These are phyloP conservation scores for Actinidia polygama DNA, from an alignment of 179 eudicot species.

Conservation along the genomic window DNA sequence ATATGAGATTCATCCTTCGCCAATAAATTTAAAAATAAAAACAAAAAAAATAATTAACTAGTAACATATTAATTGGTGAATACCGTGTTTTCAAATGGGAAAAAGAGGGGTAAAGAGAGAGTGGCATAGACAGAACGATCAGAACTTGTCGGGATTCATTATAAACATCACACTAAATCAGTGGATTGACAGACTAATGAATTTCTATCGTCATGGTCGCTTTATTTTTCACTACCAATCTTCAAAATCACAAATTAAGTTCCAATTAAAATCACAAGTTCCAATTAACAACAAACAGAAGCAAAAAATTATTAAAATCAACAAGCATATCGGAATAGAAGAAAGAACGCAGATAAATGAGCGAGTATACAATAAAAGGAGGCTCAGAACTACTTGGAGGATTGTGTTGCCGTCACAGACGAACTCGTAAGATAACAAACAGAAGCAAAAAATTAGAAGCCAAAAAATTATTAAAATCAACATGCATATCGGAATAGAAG, in stretches of 20 bases:
- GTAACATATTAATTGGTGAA: not conserved
- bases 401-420: constrained; percentile 62
- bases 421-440: constrained; percentile 14
- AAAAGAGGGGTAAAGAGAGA: too few relatives aligned
- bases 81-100: too few relatives aligned
- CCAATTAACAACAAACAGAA: too few relatives aligned
- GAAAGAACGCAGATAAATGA: not conserved
- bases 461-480: too few relatives aligned
- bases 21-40: not conserved
- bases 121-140: constrained; percentile 43
- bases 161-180: constrained; percentile 65
- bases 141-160: constrained; percentile 86
- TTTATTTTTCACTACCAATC: not conserved
- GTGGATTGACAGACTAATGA: constrained; percentile 83
- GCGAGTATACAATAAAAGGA: not conserved
- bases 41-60: not conserved
- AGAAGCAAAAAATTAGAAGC: too few relatives aligned
- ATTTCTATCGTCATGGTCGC: constrained; percentile 63
- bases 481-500: too few relatives aligned
- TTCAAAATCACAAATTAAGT: not conserved
- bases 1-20: constrained; percentile 58
- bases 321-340: too few relatives aligned
- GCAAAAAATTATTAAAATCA: too few relatives aligned
- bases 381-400: constrained; percentile 99
- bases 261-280: too few relatives aligned